Base-by-base conservation (phyloP, 768 basidiomycete species). In the Gyrodon lividus region DNA sequence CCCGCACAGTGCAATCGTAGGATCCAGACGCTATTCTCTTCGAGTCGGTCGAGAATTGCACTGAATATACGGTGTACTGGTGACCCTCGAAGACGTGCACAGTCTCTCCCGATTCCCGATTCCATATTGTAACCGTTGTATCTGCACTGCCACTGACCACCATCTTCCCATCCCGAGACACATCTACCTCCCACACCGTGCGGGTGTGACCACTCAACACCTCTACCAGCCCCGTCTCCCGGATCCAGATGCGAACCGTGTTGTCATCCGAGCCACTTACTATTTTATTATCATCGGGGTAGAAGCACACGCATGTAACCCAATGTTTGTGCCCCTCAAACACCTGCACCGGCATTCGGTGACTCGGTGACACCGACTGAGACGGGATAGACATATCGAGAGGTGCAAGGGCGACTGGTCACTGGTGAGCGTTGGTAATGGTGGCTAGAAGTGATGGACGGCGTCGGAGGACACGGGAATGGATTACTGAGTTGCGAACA, bases 11-110 rank as follows among this genome's bases (percentile, higher is more conserved):
- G 1, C 28, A 12, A 39, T 77, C 75, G 17, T 73, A 59, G 30
- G 67, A 69, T 1, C 72, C 73, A 17, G 73, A 73, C 31, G 72
- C 73, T 30, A 77, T 61, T 44, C 71, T 63, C 42, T 66, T 65
- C 4, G 72, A 73, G 56, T 77, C 73, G 20, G 74, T 74, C 12
- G 72, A 73, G 46, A 77, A 68, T 55, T 64, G 56, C 46, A 77
- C 71, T 31, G 63, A 66, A 10, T 19, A 49, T 19, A 58, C 46
- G n/a, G n/a, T n/a, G n/a, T n/a, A n/a, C n/a, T n/a, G 1, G 35
- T 58, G 57, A 24, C 53, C 52, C 22, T 45, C 24, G 24, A 43
- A 39, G 3, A 39, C 5, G 17, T 19, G 38, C 17, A 40, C 6
- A 20, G 39, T 23, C 41, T n/a, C 26, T 22, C 19, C 51, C 20